A percentile compares a stretch with the other conserved stretches of the same genome.
Conservation (phyloP, 176 grass and related monocot genomes). For the Carex parvula region DNA sequence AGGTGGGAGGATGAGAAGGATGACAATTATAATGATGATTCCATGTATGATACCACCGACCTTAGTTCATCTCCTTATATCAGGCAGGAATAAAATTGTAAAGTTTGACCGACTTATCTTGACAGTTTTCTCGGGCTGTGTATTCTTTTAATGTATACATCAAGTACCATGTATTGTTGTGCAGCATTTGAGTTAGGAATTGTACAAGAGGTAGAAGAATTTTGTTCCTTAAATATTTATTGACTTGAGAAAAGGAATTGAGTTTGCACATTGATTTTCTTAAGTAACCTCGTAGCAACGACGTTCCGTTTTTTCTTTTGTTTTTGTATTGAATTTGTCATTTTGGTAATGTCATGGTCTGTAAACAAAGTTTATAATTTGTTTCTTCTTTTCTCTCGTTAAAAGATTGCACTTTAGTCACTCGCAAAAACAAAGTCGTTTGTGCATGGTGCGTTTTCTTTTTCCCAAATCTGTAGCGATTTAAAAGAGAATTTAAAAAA, state of each 20-base stretch:
- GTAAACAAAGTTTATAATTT: too few species aligned
- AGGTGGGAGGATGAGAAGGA: conserved; percentile 89
- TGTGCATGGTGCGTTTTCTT: not conserved
- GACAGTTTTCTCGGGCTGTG: conserved; percentile 19
- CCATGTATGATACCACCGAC: conserved; percentile 89
- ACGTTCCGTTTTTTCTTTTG: not conserved
- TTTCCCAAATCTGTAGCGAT: not conserved
- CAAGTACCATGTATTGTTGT: conserved; percentile 13
- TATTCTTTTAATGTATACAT: conserved; percentile 27
- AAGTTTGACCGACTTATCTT: conserved; percentile 3
- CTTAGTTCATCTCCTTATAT: conserved; percentile 70
- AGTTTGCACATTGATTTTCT: not conserved
- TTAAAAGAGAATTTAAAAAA: not conserved
- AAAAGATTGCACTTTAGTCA: not conserved
- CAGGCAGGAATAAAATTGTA: conserved; percentile 48
- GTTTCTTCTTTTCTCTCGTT: too few species aligned
- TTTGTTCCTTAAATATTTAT: conserved; percentile 2
- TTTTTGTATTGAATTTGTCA: not conserved
- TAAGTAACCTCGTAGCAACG: too few species aligned
- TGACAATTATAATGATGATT: conserved; percentile 55
- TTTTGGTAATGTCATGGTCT: not conserved
- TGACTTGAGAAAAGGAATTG: conserved; percentile 11
- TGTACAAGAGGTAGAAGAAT: conserved; percentile 24
- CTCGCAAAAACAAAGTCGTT: not conserved
- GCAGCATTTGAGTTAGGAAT: conserved; percentile 9